phyloP scores from a whole-genome alignment of 805 yeast species.

The Candida stauntonica region DNA sequence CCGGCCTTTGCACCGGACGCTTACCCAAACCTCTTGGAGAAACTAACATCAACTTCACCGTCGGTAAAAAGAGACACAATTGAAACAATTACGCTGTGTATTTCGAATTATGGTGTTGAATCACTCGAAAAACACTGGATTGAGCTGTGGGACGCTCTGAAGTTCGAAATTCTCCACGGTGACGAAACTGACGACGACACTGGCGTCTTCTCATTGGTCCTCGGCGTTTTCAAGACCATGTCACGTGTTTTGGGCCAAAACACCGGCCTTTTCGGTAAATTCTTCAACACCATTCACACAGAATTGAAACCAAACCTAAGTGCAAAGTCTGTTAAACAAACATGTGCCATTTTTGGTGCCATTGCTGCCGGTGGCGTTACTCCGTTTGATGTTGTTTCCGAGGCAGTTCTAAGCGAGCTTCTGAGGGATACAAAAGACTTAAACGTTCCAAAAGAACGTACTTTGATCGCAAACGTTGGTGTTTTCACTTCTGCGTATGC shows the following conservation, averaged over 20 bases:
- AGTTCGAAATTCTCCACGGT: conserved; percentile 83
- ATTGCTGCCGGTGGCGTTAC: conserved; percentile 44
- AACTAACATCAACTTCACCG: conserved; percentile 71
- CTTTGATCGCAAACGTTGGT: conserved; percentile 55
- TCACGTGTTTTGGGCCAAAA: conserved; percentile 32
- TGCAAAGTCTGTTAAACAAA: conserved; percentile 55
- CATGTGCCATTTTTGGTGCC: conserved; percentile 55
- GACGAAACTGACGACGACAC: conserved; percentile 47
- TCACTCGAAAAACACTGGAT: conserved; percentile 60
- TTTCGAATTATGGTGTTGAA: conserved; percentile 45
- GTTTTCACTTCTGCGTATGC: conserved; percentile 49
- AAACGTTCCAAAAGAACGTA: conserved; percentile 54
- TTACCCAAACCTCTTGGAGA: conserved; percentile 74
- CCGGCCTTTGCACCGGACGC: conserved; percentile 64
- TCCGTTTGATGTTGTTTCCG: conserved; percentile 46
- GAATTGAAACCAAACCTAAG: conserved; percentile 53
- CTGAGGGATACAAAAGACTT: conserved; percentile 33
- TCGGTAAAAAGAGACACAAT: conserved; percentile 72
- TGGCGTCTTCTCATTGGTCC: conserved; percentile 39
- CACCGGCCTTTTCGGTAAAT: conserved; percentile 34
- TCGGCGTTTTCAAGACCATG: conserved; percentile 42
- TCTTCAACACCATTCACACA: conserved; percentile 36
- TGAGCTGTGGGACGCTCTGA: conserved; percentile 80
- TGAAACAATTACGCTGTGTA: conserved; percentile 52
- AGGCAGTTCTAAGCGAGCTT: conserved; percentile 41